Evolutionary conservation across 768 basidiomycete genomes (phyloP).

Genomic region (Lactarius vividus): DNA sequence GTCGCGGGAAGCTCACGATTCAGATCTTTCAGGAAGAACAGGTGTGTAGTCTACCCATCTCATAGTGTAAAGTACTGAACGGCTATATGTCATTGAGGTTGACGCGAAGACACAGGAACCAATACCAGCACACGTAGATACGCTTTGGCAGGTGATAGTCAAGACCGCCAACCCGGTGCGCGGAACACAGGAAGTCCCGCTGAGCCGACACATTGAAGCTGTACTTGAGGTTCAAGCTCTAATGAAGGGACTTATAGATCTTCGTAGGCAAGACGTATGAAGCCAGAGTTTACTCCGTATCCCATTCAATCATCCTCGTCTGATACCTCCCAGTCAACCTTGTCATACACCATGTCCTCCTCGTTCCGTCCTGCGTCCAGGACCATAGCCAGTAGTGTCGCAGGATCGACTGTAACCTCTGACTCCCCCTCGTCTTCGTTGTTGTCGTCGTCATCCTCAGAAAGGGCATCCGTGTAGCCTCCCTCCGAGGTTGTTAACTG

Average conservation of each 20-base stretch:
- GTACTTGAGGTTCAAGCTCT: constrained; percentile 77
- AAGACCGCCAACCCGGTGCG: constrained; percentile 78
- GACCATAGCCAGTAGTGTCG: constrained; percentile 43
- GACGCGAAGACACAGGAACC: constrained; percentile 74
- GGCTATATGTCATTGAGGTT: constrained; percentile 43
- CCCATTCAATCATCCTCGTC: constrained; percentile 30
- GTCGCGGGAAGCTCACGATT: constrained; percentile 66
- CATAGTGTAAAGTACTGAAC: constrained; percentile 3
- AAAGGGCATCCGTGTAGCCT: constrained; percentile 32
- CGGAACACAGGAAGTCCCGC: constrained; percentile 72
- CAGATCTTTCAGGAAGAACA: constrained; percentile 87
- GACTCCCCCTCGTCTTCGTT: constrained; percentile 36
- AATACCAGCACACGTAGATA: constrained; percentile 73
- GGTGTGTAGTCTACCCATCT: constrained; percentile 38
- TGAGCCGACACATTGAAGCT: constrained; percentile 67
- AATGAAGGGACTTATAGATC: constrained; percentile 81
- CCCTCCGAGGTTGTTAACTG: constrained; percentile 36
- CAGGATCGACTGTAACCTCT: constrained; percentile 40
- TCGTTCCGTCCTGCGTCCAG: constrained; percentile 36
- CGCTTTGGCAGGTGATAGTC: constrained; percentile 86
- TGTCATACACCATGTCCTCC: constrained; percentile 39
- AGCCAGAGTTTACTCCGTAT: not conserved
- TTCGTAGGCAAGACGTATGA: constrained; percentile 70
- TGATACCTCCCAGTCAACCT: constrained; percentile 54
- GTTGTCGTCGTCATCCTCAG: constrained; percentile 32